Base-by-base conservation (phyloP, 1,284 basidiomycete genomes). In the Phylloporus gajari region DNA sequence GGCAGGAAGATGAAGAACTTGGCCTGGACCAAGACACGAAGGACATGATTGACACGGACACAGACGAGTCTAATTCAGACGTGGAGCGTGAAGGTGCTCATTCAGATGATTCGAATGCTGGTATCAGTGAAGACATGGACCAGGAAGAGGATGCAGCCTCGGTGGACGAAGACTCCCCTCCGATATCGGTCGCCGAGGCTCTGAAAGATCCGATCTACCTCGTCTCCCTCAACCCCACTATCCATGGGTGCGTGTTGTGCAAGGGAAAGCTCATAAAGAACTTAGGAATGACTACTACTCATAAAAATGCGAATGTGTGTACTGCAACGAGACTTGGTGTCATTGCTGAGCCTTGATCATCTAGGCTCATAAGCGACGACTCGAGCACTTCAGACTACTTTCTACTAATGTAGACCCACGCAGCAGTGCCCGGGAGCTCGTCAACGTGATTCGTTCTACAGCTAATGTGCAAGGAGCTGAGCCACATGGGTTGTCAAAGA, bases 231-330 rank as follows among this genome's bases (percentile, higher is more conserved):
- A 85, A 90, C 66, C 85, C 89, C 32, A 87, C 87, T 30, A 77
- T 88, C 42, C 86, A 87, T 74, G 87, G 85, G 40, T 96, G 95
- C 78, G 86, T 93, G 7, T 79, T 93, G 15, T 96, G 95, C 81
- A 94, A 93, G 9, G 91, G 91, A 46, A 95, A 93, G 79, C 76
- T 88, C 27, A 85, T 96, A 68, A 95, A 95, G 82, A 89, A 90
- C 68, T 73, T 79, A 21, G 86, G 85, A 68, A 92, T 94, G 90
- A 85, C 88, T 23, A 83, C 87, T 70, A 83, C 88, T 19, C 95
- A 96, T 83, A 84, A 87, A 70, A 84, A 84, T 27, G 93, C 93
- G 67, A 90, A 88, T 79, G 94, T 91, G 86, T 83, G 93, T 90
- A 76, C 66, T 70, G 69, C 59, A 56, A 42, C 32, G 30, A 58